Percentiles rank a stretch among this genome's conserved stretches.
These are phyloP conservation scores for Flueggea neowawraea DNA, from an alignment of 441 rosid species.

Conservation along the genomic window DNA sequence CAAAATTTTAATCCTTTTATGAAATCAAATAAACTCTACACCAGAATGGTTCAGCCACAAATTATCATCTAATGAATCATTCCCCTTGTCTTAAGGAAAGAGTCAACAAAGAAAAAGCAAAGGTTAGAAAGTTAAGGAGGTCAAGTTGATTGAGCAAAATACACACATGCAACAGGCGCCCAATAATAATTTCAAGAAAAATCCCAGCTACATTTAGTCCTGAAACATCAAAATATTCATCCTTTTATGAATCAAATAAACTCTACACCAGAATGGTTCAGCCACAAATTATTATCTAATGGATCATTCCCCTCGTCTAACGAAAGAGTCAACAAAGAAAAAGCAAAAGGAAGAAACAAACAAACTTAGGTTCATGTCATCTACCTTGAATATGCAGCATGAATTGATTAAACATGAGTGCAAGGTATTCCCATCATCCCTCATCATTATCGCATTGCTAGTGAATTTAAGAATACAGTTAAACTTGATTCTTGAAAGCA, in stretches of 20 bases:
- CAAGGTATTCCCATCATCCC: conserved; percentile 92
- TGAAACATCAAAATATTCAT: too few species aligned
- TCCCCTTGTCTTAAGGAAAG: too few species aligned
- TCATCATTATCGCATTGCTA: conserved; percentile 98
- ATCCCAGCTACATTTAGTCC: too few species aligned
- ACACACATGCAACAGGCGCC: neutral
- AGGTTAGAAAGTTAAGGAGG: neutral
- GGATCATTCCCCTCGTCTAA: neutral
- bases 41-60: too few species aligned
- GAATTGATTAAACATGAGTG: conserved; percentile 96
- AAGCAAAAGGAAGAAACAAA: conserved; percentile 30
- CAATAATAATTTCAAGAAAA: neutral
- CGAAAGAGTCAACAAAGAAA: conserved; percentile 22
- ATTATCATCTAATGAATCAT: too few species aligned
- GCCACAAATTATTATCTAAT: neutral
- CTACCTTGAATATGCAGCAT: conserved; percentile 86
- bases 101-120: too few species aligned
- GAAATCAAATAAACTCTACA: too few species aligned
- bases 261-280: too few species aligned
- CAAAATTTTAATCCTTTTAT: too few species aligned
- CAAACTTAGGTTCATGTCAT: conserved; percentile 77
- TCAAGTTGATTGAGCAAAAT: neutral
- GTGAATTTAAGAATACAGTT: conserved; percentile 92
- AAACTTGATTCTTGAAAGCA: conserved; percentile 70
- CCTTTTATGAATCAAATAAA: too few species aligned